Evolutionary conservation across 371 early-diverging fungal species (phyloP).

Genomic region (Mortierella sp.): DNA sequence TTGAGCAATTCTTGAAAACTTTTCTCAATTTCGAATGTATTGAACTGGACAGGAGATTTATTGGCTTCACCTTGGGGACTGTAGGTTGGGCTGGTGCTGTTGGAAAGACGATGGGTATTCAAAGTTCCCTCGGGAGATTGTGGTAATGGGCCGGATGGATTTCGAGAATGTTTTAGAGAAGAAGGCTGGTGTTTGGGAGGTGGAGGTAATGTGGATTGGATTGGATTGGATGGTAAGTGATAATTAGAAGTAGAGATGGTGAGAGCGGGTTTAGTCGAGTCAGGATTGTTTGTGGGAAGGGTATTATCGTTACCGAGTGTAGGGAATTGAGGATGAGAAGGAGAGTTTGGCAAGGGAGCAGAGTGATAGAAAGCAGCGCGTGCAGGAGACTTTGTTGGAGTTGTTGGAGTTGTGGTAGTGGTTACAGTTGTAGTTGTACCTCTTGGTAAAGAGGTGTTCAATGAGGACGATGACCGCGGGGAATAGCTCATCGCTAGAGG

Average conservation of each 20-base stretch:
- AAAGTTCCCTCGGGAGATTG: neutral
- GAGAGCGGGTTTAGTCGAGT: neutral
- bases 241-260: neutral
- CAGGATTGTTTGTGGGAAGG: no score
- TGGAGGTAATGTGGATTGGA: neutral
- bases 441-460: neutral
- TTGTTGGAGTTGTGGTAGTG: neutral
- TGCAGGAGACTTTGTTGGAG: neutral
- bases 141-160: neutral
- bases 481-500: slow-evolving; percentile 7
- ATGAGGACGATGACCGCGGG: slow-evolving; percentile 4
- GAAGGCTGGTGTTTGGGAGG: neutral
- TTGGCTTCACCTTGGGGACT: neutral
- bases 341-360: neutral
- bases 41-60: slow-evolving; percentile 21
- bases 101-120: neutral
- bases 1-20: slow-evolving; percentile 43
- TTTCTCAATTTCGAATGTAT: slow-evolving; percentile 36
- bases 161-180: neutral
- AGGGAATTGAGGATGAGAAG: slow-evolving; percentile 5
- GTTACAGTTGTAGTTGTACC: neutral
- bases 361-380: slow-evolving; percentile 9
- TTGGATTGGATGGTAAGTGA: neutral
- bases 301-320: neutral
- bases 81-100: neutral